These are phyloP conservation scores for Fusarium ramigenum DNA, from an alignment of 2,329 filamentous ascomycete genomes.

Conservation along the genomic window DNA sequence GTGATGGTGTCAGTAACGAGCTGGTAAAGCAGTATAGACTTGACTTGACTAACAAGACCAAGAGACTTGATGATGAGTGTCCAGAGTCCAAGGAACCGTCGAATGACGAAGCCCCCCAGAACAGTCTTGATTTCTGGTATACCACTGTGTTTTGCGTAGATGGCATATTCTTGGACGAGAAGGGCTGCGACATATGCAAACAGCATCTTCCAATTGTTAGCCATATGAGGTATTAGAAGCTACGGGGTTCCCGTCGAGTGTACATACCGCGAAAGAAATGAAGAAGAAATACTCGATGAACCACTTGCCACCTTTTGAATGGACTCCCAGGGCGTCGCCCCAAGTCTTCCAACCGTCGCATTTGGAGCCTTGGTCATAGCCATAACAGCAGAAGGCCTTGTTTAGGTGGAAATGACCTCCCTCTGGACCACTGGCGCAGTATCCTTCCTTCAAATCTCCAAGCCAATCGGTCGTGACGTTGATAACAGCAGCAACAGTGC, in stretches of 20 bases:
- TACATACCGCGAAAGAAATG: constrained; percentile 78
- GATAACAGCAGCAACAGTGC: constrained; percentile 85
- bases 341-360: constrained; percentile 90
- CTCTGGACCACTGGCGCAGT: constrained; percentile 77
- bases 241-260: not conserved
- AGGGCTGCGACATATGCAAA: constrained; percentile 82
- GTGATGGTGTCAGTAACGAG: constrained; percentile 35
- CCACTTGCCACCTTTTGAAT: constrained; percentile 75
- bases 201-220: constrained; percentile 63
- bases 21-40: not conserved
- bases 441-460: constrained; percentile 89
- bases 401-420: constrained; percentile 93
- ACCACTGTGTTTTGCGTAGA: constrained; percentile 92
- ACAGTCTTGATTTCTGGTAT: constrained; percentile 99
- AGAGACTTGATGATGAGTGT: constrained; percentile 90
- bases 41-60: constrained; percentile 72
- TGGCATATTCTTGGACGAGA: constrained; percentile 83
- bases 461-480: constrained; percentile 94
- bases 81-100: constrained; percentile 86
- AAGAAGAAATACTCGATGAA: constrained; percentile 90
- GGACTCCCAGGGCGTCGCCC: constrained; percentile 77
- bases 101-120: constrained; percentile 91
- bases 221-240: not conserved
- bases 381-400: constrained; percentile 91
- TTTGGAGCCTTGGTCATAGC: constrained; percentile 82